Evolutionary conservation across 2,329 filamentous ascomycete genomes (phyloP).

Genomic region (Diplodia intermedia): DNA sequence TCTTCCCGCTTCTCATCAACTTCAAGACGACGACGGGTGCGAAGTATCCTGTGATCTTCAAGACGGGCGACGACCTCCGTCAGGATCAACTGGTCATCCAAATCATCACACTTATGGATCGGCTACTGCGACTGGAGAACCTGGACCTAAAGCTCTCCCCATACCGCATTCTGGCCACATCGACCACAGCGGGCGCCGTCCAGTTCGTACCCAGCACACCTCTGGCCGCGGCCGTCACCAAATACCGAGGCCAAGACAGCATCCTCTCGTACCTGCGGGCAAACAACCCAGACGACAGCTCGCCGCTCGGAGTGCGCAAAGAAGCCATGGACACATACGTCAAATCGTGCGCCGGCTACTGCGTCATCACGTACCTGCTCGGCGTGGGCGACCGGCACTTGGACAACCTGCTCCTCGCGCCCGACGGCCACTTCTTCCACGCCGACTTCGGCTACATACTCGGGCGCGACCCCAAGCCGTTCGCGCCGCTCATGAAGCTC

Average conservation of each 20-base stretch:
- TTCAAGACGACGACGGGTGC: conserved; percentile 81
- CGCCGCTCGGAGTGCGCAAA: conserved; percentile 84
- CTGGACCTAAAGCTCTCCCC: conserved; percentile 93
- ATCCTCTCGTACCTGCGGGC: conserved; percentile 83
- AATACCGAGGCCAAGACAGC: conserved; percentile 69
- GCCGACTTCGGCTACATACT: conserved; percentile 98
- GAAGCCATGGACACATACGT: conserved; percentile 95
- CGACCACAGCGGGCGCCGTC: conserved; percentile 84
- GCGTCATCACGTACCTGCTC: conserved; percentile 96
- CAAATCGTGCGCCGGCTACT: conserved; percentile 95
- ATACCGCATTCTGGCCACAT: conserved; percentile 95
- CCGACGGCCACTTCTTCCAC: conserved; percentile 95
- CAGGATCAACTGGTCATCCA: conserved; percentile 97
- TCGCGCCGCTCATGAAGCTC: conserved; percentile 95
- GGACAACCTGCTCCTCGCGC: conserved; percentile 90
- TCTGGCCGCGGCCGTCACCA: conserved; percentile 81
- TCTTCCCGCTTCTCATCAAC: conserved; percentile 88
- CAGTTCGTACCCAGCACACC: conserved; percentile 91
- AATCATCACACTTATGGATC: conserved; percentile 98
- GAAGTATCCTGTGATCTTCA: conserved; percentile 94
- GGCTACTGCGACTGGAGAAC: conserved; percentile 93
- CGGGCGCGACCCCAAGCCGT: conserved; percentile 94
- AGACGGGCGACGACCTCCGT: conserved; percentile 92
- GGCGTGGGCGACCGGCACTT: conserved; percentile 95
- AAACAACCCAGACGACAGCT: conserved; percentile 85